Percentiles rank a stretch among this genome's conserved stretches.
phyloP scores from a whole-genome alignment of 352 stramenopile species.

The Globisporangium okanoganense region DNA sequence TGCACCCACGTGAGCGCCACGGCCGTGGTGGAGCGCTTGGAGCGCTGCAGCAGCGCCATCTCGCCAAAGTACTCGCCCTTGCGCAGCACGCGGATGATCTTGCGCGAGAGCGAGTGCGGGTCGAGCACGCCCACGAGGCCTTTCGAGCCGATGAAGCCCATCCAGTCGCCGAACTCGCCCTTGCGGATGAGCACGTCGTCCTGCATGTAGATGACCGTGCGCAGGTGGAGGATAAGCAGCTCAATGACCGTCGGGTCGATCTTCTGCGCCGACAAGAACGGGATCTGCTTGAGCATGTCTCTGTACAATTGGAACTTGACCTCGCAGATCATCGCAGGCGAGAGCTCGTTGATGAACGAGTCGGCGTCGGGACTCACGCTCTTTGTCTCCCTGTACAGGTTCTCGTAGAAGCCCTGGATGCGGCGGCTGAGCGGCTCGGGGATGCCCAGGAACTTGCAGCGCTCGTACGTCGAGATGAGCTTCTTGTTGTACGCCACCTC shows the following conservation, averaged over 20 bases:
- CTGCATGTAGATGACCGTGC: slow-evolving; percentile 78
- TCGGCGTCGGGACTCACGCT: slow-evolving; percentile 60
- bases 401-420: slow-evolving; percentile 67
- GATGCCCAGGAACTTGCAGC: slow-evolving; percentile 64
- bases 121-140: slow-evolving; percentile 65
- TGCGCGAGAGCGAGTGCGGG: slow-evolving; percentile 32
- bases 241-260: slow-evolving; percentile 68
- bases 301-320: slow-evolving; percentile 78
- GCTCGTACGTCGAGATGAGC: slow-evolving; percentile 56
- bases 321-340: slow-evolving; percentile 62
- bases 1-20: slow-evolving; percentile 74
- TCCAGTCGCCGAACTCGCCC: slow-evolving; percentile 79
- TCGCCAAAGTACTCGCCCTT: slow-evolving; percentile 80
- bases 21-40: slow-evolving; percentile 60
- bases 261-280: slow-evolving; percentile 64
- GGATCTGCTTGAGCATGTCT: slow-evolving; percentile 78
- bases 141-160: slow-evolving; percentile 79
- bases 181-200: slow-evolving; percentile 78
- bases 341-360: slow-evolving; percentile 75
- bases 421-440: slow-evolving; percentile 40
- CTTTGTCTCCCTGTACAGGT: slow-evolving; percentile 65
- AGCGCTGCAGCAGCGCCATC: slow-evolving; percentile 61
- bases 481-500: slow-evolving; percentile 71
- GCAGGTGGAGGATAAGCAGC: slow-evolving; percentile 68
- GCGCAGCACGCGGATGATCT: slow-evolving; percentile 60